Conservation (phyloP, 2,329 filamentous ascomycete species). For the Myriosclerotinia curreyana region DNA sequence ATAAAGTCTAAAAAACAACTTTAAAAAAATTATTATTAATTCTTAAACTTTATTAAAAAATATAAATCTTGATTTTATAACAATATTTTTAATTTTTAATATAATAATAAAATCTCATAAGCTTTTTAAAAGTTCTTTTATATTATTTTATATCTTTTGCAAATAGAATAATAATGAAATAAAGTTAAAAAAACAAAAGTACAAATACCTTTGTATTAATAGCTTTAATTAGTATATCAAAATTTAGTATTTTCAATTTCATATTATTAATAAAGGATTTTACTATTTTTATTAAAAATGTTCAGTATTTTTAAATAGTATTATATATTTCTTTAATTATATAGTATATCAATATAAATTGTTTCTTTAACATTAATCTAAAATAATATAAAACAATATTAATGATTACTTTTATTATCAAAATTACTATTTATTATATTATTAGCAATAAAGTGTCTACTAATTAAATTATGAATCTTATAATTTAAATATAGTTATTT, state of each 20-base stretch:
- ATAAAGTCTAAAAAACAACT: not conserved
- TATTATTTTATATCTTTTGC: not conserved
- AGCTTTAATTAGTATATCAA: not conserved
- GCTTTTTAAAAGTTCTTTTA: not conserved
- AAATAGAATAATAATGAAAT: not conserved
- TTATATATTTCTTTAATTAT: conserved; percentile 22
- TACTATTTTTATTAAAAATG: conserved; percentile 20
- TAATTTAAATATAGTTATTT: not conserved
- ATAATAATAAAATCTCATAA: no score
- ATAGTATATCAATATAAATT: conserved; percentile 18
- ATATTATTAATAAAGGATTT: conserved; percentile 13
- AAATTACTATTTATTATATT: not conserved
- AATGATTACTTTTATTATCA: not conserved
- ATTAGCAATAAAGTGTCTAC: not conserved
- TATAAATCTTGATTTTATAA: not conserved
- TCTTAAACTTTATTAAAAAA: conserved; percentile 7
- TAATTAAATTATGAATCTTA: not conserved
- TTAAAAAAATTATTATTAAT: not conserved
- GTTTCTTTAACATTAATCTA: conserved; percentile 12
- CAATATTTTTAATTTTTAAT: not conserved
- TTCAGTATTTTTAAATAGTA: conserved; percentile 14
- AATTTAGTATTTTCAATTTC: conserved; percentile 14
- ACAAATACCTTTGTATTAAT: not conserved
- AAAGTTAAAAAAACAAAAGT: not conserved
- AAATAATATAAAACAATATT: not conserved